Conservation (phyloP, 2,329 filamentous ascomycete species). For the Verticillium klebahnii region DNA sequence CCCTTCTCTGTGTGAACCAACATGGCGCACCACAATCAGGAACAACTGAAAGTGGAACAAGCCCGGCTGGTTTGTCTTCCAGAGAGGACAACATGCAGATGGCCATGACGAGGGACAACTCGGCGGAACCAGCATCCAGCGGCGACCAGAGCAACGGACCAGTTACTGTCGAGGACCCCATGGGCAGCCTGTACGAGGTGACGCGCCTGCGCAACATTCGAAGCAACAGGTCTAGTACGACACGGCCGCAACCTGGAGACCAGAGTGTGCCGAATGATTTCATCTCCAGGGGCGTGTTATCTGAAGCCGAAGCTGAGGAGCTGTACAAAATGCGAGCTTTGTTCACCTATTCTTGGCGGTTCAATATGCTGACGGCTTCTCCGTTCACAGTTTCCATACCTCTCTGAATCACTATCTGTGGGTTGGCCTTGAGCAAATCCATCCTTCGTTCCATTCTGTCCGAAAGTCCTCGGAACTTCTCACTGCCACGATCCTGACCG, state of each 20-base stretch:
- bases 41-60: slow-evolving; percentile 22
- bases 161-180: slow-evolving; percentile 40
- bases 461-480: slow-evolving; percentile 51
- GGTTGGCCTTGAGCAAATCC: slow-evolving; percentile 45
- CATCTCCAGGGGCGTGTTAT: slow-evolving; percentile 40
- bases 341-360: neutral
- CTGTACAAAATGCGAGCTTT: slow-evolving; percentile 29
- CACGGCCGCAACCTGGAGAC: neutral
- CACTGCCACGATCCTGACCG: slow-evolving; percentile 53
- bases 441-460: slow-evolving; percentile 42
- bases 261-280: slow-evolving; percentile 31
- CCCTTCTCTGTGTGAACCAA: neutral
- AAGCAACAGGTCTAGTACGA: slow-evolving; percentile 5
- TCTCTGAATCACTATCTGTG: slow-evolving; percentile 35
- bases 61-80: slow-evolving; percentile 8
- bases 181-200: slow-evolving; percentile 51
- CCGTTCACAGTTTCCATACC: neutral
- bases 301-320: slow-evolving; percentile 39
- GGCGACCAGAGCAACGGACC: slow-evolving; percentile 23
- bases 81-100: slow-evolving; percentile 4
- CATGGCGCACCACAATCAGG: slow-evolving; percentile 11
- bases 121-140: slow-evolving; percentile 26
- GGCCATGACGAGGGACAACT: slow-evolving; percentile 7
- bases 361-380: too few relatives aligned
- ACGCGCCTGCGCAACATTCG: slow-evolving; percentile 21